These are phyloP conservation scores for Fusarium miscanthi DNA, from an alignment of 2,329 filamentous ascomycete species.

Conservation along the genomic window DNA sequence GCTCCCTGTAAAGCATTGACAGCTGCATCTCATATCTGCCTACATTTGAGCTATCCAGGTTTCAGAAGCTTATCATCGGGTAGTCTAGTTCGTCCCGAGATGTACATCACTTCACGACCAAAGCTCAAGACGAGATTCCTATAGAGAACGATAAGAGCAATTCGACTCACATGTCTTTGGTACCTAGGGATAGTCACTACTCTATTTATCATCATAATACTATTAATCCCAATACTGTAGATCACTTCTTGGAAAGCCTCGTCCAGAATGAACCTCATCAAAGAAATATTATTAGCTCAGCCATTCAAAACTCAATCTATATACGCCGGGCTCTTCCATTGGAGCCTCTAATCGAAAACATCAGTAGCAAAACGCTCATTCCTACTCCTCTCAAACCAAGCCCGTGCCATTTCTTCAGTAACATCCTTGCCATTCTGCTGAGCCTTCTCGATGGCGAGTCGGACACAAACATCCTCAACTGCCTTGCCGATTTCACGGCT, in stretches of 20 bases:
- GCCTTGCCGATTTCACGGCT: constrained; percentile 62
- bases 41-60: neutral
- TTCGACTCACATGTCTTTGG: too few relatives aligned
- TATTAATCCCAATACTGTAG: neutral
- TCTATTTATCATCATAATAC: neutral
- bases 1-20: neutral
- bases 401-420: constrained; percentile 52
- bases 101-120: neutral
- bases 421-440: constrained; percentile 45
- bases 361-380: constrained; percentile 70
- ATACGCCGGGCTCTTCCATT: neutral
- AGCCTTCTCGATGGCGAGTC: constrained; percentile 49
- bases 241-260: too few relatives aligned
- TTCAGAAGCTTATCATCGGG: neutral
- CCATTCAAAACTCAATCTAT: neutral
- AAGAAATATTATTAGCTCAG: too few relatives aligned
- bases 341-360: constrained; percentile 64
- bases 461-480: constrained; percentile 55
- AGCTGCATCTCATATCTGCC: constrained; percentile 1
- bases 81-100: neutral
- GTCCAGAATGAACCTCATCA: neutral
- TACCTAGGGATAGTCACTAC: too few relatives aligned
- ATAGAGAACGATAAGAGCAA: neutral
- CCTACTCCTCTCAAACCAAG: constrained; percentile 61
- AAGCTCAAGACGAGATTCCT: neutral